Base-by-base conservation (phyloP, 148 eudicot genomes). In the Silene conica region DNA sequence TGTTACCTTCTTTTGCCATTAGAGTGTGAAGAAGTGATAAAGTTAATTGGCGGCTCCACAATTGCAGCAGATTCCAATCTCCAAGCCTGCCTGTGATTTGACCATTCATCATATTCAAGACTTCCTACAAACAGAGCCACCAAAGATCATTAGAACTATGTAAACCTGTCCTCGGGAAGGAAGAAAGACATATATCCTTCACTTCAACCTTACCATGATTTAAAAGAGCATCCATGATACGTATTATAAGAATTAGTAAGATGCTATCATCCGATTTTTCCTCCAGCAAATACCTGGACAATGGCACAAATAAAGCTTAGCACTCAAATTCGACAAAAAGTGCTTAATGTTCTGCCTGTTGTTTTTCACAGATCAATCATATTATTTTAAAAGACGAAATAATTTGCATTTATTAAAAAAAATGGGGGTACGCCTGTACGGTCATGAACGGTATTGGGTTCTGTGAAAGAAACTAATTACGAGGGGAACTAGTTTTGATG, bases 211-310 rank as follows among this genome's bases (percentile, higher is more conserved):
- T 85, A 95, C 98, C 98, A 77, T 88, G 89, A 59, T 92, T 95
- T 71, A 92, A 83, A 25, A 95, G 82, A 82, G 97, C 86, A 81
- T 95, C 98, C 85, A 90, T 89, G 52, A 92, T 78, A 77, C 96
- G 98, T 70, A 92, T 87, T 74, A 90, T 78, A 75, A 95, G 98
- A 77, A 95, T 82, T 78, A 92, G 81, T 45, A 95, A 80, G 76
- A 95, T 88, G 85, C 98, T 95, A 80, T 90, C 97, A 84, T 95
- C 98, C 25, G 97, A 86, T 75, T 95, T 95, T 79, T 95, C 86
- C 86, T 92, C 90, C 58, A 90, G 77, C 81, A 95, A 75, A 82
- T 87, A 91, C 64, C 98, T 95, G 93, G n/a, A 45, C 73, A 77
- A 81, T 23, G 63, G 50, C 55, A 80, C 70, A 57, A 55, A 73